phyloP scores from a whole-genome alignment of 192 early-diverging fungal genomes.

The Neocallimastix lanati region DNA sequence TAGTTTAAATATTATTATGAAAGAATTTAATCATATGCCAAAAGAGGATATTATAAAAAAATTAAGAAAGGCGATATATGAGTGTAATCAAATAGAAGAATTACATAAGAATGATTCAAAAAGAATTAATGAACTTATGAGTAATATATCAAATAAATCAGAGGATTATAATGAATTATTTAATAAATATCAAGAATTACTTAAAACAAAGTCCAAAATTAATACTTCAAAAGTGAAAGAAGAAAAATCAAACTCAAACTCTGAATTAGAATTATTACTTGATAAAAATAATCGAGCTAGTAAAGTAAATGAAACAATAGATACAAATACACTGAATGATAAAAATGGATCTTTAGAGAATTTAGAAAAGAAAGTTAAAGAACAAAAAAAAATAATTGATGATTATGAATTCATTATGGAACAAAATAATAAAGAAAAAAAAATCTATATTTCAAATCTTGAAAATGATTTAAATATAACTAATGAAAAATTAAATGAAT shows the following conservation, averaged over 20 bases:
- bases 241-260: too few relatives aligned
- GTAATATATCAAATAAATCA: not conserved
- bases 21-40: not conserved
- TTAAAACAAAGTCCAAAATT: not conserved
- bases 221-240: too few relatives aligned
- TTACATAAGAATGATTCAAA: not conserved
- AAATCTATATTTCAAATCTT: not conserved
- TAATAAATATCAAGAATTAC: not conserved
- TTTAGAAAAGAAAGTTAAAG: not conserved
- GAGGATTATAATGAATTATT: not conserved
- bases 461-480: not conserved
- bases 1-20: not conserved
- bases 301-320: not conserved
- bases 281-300: not conserved
- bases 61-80: not conserved
- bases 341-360: not conserved
- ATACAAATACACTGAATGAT: not conserved
- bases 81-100: not conserved
- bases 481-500: not conserved
- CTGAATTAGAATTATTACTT: too few relatives aligned
- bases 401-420: not conserved
- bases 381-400: not conserved
- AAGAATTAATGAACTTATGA: not conserved
- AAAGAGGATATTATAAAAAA: not conserved
- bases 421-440: not conserved